These are phyloP conservation scores for Iberis pinnata DNA, from an alignment of 345 rosid genomes.

Conservation along the genomic window DNA sequence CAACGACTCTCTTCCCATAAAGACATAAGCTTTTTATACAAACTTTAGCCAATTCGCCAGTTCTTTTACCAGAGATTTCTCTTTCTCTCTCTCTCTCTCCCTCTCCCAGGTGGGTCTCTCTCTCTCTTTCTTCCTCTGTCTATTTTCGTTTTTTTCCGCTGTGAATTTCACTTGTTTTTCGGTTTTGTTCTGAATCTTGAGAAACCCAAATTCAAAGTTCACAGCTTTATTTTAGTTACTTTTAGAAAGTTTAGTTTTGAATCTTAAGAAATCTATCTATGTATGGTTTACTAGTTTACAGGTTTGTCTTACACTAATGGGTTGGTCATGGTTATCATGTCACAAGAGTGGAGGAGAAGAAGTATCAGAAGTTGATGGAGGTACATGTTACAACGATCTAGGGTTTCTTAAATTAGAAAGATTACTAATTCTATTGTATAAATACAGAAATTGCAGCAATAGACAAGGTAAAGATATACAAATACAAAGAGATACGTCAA, in stretches of 20 bases:
- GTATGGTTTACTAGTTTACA: conserved; percentile 14
- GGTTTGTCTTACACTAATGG: conserved; percentile 39
- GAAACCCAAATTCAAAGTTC: conserved; percentile 9
- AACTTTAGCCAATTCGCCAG: neutral
- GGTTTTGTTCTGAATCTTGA: conserved; percentile 8
- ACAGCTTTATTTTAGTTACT: conserved; percentile 1
- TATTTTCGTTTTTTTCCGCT: neutral
- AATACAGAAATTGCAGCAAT: neutral
- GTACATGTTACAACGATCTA: conserved; percentile 30
- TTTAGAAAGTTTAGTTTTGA: neutral
- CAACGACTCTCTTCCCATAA: conserved; percentile 15
- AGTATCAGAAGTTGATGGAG: conserved; percentile 48
- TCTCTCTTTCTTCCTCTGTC: neutral
- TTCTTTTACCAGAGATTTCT: too few relatives aligned
- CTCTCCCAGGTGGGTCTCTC: neutral
- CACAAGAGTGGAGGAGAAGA: conserved; percentile 20
- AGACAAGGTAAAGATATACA: neutral
- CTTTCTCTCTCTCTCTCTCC: conserved; percentile 9
- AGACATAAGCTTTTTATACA: conserved; percentile 5
- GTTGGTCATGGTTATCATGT: conserved; percentile 53
- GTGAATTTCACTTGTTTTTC: neutral
- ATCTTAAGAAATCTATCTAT: neutral
- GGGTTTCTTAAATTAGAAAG: neutral
- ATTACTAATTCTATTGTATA: too few relatives aligned
- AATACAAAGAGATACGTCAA: neutral